Conservation (phyloP, 495 filamentous ascomycete species). For the Neurospora intermedia region DNA sequence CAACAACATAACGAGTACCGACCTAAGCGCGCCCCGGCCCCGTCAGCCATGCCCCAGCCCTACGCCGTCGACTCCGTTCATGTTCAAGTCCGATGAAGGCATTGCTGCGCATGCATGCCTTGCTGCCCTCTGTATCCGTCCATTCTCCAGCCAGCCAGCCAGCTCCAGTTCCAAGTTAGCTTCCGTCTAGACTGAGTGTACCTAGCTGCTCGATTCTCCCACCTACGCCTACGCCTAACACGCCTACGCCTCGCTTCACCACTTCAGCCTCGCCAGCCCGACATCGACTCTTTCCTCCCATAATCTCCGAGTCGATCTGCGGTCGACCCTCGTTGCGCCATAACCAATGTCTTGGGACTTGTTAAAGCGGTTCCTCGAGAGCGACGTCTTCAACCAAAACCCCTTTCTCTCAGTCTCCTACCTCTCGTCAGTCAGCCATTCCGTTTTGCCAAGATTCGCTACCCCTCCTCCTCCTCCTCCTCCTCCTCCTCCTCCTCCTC, state of each 20-base stretch:
- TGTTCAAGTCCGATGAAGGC: constrained; percentile 11
- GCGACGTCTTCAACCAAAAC: constrained; percentile 73
- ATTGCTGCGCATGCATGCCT: constrained; percentile 5
- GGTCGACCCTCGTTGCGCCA: constrained; percentile 5
- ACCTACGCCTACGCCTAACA: not conserved
- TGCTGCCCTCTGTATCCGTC: not conserved
- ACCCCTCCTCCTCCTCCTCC: not conserved
- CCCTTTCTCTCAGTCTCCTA: constrained; percentile 71
- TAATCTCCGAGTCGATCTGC: not conserved
- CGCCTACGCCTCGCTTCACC: not conserved
- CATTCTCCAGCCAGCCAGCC: not conserved
- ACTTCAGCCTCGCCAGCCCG: not conserved
- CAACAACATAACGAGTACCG: not conserved
- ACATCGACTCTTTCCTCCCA: not conserved
- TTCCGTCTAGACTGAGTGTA: not conserved
- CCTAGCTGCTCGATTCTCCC: not conserved
- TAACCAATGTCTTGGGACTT: constrained; percentile 47
- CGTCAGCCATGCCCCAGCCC: constrained; percentile 14
- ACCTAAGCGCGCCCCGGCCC: not conserved
- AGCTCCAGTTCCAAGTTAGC: not conserved
- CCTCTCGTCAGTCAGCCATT: constrained; percentile 49
- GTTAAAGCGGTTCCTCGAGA: constrained; percentile 67
- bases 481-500: too few relatives aligned
- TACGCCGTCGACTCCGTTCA: constrained; percentile 1
- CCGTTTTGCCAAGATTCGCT: constrained; percentile 1